Percentiles rank a stretch among this genome's conserved stretches.
These are phyloP conservation scores for Penicillium coprophilum DNA, from an alignment of 495 filamentous ascomycete genomes.

Conservation along the genomic window DNA sequence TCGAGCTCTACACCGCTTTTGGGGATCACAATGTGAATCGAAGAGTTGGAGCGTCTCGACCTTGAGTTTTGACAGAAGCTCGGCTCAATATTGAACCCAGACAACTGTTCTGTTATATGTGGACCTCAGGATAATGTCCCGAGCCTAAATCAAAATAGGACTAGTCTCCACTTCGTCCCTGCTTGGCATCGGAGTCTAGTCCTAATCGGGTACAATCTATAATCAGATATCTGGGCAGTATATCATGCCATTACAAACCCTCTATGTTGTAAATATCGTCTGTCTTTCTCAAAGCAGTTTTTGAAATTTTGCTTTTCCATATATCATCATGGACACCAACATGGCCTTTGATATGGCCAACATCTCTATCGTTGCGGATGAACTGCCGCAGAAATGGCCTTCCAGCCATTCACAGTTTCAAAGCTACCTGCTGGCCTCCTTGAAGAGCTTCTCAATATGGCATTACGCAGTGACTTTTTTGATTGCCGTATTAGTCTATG, in stretches of 20 bases:
- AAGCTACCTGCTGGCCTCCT: not conserved
- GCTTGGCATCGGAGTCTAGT: slow-evolving; percentile 28
- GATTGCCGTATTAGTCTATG: slow-evolving; percentile 31
- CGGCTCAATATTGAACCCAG: not conserved
- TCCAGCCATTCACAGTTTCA: not conserved
- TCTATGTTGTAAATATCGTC: not conserved
- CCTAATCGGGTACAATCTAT: slow-evolving; percentile 16
- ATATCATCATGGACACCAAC: not conserved
- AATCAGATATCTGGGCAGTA: not conserved
- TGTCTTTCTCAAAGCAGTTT: not conserved
- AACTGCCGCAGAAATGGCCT: slow-evolving; percentile 7
- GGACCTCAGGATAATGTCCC: not conserved
- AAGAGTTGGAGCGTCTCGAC: not conserved
- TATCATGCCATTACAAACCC: slow-evolving; percentile 1
- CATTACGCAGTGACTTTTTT: slow-evolving; percentile 31
- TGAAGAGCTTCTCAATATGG: slow-evolving; percentile 25
- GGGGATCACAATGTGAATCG: not conserved
- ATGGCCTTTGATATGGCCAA: slow-evolving; percentile 18
- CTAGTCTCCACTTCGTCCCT: slow-evolving; percentile 25
- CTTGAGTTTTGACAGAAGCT: not conserved
- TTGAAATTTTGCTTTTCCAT: not conserved
- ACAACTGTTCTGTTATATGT: not conserved
- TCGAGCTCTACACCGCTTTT: slow-evolving; percentile 4
- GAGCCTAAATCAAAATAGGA: slow-evolving; percentile 14
- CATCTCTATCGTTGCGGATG: slow-evolving; percentile 10